Evolutionary conservation across 2,329 filamentous ascomycete species (phyloP), one percentile per base, ranked within the genome.

Genomic region (Lecanicillium sp.): DNA sequence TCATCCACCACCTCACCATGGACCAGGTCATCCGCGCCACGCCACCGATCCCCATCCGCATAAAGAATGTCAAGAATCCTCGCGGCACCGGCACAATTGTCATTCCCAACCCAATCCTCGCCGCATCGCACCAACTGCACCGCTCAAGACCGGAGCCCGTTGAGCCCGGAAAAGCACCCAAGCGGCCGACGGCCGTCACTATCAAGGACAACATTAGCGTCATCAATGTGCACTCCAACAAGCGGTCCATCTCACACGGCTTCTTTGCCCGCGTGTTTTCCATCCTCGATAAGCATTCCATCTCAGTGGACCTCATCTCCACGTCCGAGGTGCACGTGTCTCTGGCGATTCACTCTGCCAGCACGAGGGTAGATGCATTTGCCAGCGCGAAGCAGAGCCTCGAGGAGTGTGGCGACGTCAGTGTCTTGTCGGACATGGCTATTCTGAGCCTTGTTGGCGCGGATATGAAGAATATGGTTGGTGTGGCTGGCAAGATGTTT

Each of bases 1-100:
- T 98, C 56, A 98, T 98, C 51, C 92, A 98, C 59, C 92, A 95
- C 48, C 83, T 95, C 57, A 98, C 92, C 52, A 96, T 98, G 89
- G 90, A 96, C 64, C 92, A 96, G 63, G 80, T 83, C 47, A 88
- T 92, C 56, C 84, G 85, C 52, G 85, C 85, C n/a, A 64, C 69
- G 17, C 78, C 78, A 1, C 80, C 82, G 37, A 92, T 92, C 52
- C 84, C 81, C 13, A 89, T 92, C 52, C 83, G 86, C 48, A 92
- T 92, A 65, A 92, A 92, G 69, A 94, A 94, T 54, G 85, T 94
- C 56, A 89, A 88, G 68, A 92, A 92, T 56, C 84, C 85, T 1
- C 74, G 78, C 31, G 84, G 83, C 41, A 76, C 75, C 36, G 86
- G 86, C 46, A 92, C 86, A 37, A 76, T 89, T 49, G 84, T 94